Evolutionary conservation across 164 flowering plant genomes (phyloP), one percentile per base, ranked within the genome.

Genomic region (Berberis thunbergii): DNA sequence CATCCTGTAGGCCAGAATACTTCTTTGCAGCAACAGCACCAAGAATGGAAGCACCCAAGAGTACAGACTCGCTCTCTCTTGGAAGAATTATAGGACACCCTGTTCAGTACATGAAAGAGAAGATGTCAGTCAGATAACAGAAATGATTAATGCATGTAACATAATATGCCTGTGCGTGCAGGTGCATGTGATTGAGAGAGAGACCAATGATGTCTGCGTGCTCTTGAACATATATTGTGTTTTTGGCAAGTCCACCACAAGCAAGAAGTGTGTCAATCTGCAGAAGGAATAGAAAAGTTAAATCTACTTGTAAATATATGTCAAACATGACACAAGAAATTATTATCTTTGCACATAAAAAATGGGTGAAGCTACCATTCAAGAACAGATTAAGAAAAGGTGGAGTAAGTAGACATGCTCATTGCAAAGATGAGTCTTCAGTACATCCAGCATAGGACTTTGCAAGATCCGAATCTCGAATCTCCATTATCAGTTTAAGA

Each of bases 201-300:
- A 75, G 72, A 87, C 98, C 98, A 68, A 69, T 78, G 45, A 91
- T 83, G 79, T 91, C 85, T 9, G 98, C 97, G 76, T 91, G 98
- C 74, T 93, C 80, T 72, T 93, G 96, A 73, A 90, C 69, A 74
- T 81, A 88, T 70, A 93, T 60, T 0, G 77, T 67, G 65, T 93
- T 93, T 77, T 87, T 93, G 49, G 95, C 65, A 64, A 88, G 97
- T 65, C 98, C 97, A 71, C 98, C 98, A 76, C 97, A 90, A 4
- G 98, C 97, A 72, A 93, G 89, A 57, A 93, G 77, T 12, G 90
- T 86, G 70, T 88, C 82, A 75, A 93, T 83, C 98, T 92, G 84
- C 49, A 69, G 53, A 60, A 69, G 49, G 58, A 8, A 60, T 1
- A 68, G 42, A 49, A 6, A 61, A n/a, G 5, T 26, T 11, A 50